Conservation (phyloP, 768 basidiomycete genomes). For the Pleurotus eryngii region DNA sequence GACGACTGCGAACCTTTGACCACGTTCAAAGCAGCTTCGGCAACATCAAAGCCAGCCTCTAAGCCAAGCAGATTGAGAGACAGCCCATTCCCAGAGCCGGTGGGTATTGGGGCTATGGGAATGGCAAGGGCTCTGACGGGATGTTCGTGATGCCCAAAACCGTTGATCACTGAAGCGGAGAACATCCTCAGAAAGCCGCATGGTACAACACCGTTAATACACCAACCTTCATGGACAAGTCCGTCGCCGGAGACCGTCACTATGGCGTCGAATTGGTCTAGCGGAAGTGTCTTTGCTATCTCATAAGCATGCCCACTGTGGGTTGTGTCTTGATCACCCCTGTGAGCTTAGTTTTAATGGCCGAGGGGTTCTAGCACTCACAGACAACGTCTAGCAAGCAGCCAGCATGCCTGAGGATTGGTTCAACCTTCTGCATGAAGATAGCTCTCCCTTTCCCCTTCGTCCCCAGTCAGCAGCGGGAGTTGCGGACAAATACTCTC, state of each 20-base stretch:
- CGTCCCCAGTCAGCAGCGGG: background rate
- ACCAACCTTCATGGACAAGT: conserved; percentile 59
- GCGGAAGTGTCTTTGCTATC: conserved; percentile 50
- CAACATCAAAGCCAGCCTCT: conserved; percentile 70
- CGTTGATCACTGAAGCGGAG: conserved; percentile 54
- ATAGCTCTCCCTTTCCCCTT: conserved; percentile 61
- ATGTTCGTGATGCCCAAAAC: conserved; percentile 64
- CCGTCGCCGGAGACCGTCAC: conserved; percentile 83
- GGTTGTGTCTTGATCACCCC: conserved; percentile 52
- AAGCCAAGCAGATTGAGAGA: conserved; percentile 71
- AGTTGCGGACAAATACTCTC: background rate
- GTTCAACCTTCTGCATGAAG: conserved; percentile 60
- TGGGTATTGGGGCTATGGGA: conserved; percentile 77
- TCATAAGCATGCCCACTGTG: conserved; percentile 63
- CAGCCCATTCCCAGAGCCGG: conserved; percentile 79
- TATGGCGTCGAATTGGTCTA: conserved; percentile 64
- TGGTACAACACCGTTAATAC: too few species aligned
- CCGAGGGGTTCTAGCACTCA: conserved; percentile 29
- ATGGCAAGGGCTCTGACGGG: conserved; percentile 59
- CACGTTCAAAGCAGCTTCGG: conserved; percentile 68
- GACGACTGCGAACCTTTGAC: conserved; percentile 60
- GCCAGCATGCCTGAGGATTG: conserved; percentile 65
- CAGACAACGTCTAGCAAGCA: conserved; percentile 62
- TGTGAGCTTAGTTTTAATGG: background rate
- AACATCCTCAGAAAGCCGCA: too few species aligned